These are phyloP conservation scores for Mycothermus thermophilus DNA, from an alignment of 495 filamentous ascomycete genomes.

Conservation along the genomic window DNA sequence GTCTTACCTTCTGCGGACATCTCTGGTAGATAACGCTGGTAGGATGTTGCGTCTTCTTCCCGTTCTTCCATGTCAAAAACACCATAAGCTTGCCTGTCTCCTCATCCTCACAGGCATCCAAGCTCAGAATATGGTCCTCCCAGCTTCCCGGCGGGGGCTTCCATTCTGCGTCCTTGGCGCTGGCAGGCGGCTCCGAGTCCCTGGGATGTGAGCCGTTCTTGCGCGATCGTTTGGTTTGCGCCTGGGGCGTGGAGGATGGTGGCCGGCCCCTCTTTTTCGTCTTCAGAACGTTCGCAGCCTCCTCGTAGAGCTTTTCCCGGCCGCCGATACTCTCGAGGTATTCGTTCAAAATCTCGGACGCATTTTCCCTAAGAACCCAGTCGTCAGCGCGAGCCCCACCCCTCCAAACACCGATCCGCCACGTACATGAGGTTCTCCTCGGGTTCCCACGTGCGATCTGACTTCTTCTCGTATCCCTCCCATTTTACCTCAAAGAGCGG, in stretches of 20 bases:
- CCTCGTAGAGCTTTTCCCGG: conserved; percentile 37
- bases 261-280: conserved; percentile 34
- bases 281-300: conserved; percentile 24
- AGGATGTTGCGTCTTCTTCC: conserved; percentile 45
- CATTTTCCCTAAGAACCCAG: conserved; percentile 24
- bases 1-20: conserved; percentile 45
- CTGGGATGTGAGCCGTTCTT: conserved; percentile 25
- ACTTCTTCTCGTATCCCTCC: conserved; percentile 46
- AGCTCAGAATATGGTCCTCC: conserved; percentile 41
- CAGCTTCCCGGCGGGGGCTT: conserved; percentile 43
- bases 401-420: not conserved
- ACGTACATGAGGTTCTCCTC: conserved; percentile 43
- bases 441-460: conserved; percentile 47
- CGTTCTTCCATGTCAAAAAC: conserved; percentile 42
- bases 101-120: conserved; percentile 45
- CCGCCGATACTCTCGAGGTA: conserved; percentile 37
- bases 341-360: conserved; percentile 28
- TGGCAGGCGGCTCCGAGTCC: conserved; percentile 24
- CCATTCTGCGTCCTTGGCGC: conserved; percentile 25
- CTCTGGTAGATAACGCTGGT: conserved; percentile 41
- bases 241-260: conserved; percentile 15
- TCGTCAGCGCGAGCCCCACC: not conserved
- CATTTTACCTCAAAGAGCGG: conserved; percentile 44
- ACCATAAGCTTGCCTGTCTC: conserved; percentile 33
- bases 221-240: conserved; percentile 22